Evolutionary conservation across 148 eudicot species (phyloP), one percentile per base, ranked within the genome.

Genomic region (Diospyros lotus): DNA sequence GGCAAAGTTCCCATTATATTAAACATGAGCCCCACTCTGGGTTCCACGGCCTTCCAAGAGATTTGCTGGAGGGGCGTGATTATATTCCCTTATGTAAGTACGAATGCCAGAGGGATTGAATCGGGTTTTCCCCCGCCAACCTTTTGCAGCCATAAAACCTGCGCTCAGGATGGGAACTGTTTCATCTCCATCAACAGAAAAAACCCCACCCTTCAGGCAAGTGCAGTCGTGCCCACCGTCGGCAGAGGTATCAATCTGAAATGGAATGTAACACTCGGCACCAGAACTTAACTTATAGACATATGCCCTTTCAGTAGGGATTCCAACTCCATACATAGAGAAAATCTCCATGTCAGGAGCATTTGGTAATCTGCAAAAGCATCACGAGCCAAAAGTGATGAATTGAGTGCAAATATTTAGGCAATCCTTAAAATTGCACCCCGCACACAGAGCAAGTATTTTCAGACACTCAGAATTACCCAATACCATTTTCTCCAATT

Each of bases 1-100:
- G 0, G 91, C 92, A 64, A 89, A 89, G 64, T 93, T 93, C 5
- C 96, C 98, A 92, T 91, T 83, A 73, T 91, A 91, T 76, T 93
- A 94, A 6, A 93, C 98, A 79, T 93, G 98, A 55, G 89, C 89
- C 65, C 98, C 98, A 65, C 98, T 93, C 73, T 93, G 91, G 28
- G 94, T 88, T 48, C 98, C 98, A 73, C 98, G 80, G 13, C 98
- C 98, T 71, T 93, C 94, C 45, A 93, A 78, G 42, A 91, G 88
- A 74, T 74, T 93, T 28, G 91, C 86, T 0, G 98, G 98, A 72
- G 98, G 94, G 18, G 89, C 87, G 77, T 93, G 98, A 67, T 80
- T 76, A 68, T 91, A 93, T 79, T 93, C 98, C 78, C 94, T 86
- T 71, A 85, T 73, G 71, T 80, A 86, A 38, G 90, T 88, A 69